phyloP scores from a whole-genome alignment of 257 asterid species.

The Scutellaria minor region DNA sequence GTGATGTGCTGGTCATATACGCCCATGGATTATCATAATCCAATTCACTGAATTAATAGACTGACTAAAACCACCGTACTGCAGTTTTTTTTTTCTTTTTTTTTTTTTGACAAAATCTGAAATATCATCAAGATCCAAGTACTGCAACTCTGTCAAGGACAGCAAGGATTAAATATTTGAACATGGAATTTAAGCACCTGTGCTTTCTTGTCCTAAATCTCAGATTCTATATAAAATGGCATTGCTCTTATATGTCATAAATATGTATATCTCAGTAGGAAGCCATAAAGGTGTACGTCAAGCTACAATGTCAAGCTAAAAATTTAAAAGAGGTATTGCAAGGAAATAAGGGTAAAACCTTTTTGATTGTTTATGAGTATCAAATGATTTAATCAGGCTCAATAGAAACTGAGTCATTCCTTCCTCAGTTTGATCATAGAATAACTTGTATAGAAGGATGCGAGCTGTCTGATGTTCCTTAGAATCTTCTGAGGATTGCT shows the following conservation, averaged over 20 bases:
- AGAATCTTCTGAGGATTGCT: conserved; percentile 79
- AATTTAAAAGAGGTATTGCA: conserved; percentile 1
- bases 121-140: conserved; percentile 6
- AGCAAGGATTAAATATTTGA: not conserved
- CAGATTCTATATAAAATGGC: conserved; percentile 6
- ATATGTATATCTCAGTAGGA: conserved; percentile 19
- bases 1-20: conserved; percentile 13
- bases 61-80: not conserved
- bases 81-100: conserved; percentile 18
- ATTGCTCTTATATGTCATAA: not conserved
- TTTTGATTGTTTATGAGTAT: conserved; percentile 82
- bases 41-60: conserved; percentile 11
- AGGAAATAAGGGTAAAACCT: conserved; percentile 53
- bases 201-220: not conserved
- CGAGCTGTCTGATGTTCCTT: conserved; percentile 91
- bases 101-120: not conserved
- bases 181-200: not conserved
- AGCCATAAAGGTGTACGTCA: conserved; percentile 8
- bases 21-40: not conserved
- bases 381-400: conserved; percentile 87
- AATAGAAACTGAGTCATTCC: conserved; percentile 89
- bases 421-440: conserved; percentile 98
- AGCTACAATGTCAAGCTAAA: not conserved
- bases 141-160: conserved; percentile 4
- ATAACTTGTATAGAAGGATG: conserved; percentile 90